These are phyloP conservation scores for Vaccinium corymbosum DNA, from an alignment of 148 eudicot genomes.

Conservation along the genomic window DNA sequence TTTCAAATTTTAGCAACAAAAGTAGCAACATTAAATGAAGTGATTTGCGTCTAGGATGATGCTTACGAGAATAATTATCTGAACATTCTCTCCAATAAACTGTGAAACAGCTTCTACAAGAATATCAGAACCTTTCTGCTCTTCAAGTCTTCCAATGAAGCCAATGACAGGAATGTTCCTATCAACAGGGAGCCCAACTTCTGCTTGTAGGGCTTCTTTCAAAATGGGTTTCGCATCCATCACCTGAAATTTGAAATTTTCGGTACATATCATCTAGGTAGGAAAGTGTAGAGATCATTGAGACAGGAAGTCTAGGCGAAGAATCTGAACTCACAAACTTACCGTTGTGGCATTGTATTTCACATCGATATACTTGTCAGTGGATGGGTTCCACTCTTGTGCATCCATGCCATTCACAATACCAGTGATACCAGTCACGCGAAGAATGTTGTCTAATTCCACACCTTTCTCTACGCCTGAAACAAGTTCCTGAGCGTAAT, in stretches of 20 bases:
- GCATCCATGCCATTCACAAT: conserved; percentile 87
- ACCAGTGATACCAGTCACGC: conserved; percentile 50
- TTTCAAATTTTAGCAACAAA: neutral
- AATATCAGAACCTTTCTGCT: conserved; percentile 95
- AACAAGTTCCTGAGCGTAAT: conserved; percentile 76
- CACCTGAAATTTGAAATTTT: conserved; percentile 41
- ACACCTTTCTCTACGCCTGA: conserved; percentile 69
- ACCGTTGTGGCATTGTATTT: conserved; percentile 73
- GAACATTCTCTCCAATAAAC: conserved; percentile 64
- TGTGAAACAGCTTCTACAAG: conserved; percentile 68
- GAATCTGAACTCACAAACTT: conserved; percentile 10
- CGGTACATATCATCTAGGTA: neutral
- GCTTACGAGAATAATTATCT: conserved; percentile 81
- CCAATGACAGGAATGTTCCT: conserved; percentile 76
- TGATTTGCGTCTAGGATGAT: neutral
- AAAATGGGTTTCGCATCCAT: conserved; percentile 73
- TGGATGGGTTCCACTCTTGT: conserved; percentile 87
- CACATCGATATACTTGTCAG: conserved; percentile 60
- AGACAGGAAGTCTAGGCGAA: neutral
- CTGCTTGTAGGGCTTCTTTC: conserved; percentile 90
- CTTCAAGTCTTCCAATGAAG: conserved; percentile 95
- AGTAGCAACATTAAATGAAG: neutral
- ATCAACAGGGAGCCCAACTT: conserved; percentile 80
- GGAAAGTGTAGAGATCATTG: neutral
- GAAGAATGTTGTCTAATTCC: conserved; percentile 61